Evolutionary conservation across 495 filamentous ascomycete genomes (phyloP).

Genomic region (Annulohypoxylon bovei): DNA sequence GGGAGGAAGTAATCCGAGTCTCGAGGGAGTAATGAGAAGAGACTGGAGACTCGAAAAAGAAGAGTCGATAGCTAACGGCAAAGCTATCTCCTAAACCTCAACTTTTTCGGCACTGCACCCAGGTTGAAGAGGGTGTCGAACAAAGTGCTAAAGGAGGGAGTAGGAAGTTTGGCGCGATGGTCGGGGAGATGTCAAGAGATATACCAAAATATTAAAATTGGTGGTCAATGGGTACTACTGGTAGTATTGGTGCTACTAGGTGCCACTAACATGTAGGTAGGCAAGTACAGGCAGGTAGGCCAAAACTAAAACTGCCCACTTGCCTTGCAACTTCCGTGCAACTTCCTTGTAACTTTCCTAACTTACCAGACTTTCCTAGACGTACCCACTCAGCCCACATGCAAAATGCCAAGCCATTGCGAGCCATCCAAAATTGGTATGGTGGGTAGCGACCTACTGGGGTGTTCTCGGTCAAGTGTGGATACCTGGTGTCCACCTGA

Average conservation of each 20-base stretch:
- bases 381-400: conserved; percentile 32
- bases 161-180: conserved; percentile 30
- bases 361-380: neutral
- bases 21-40: neutral
- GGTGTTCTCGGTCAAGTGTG: conserved; percentile 44
- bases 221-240: conserved; percentile 33
- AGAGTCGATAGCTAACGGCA: conserved; percentile 4
- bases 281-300: neutral
- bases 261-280: neutral
- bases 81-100: conserved; percentile 28
- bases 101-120: conserved; percentile 37
- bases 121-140: conserved; percentile 30
- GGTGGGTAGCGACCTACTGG: conserved; percentile 42
- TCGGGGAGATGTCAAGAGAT: conserved; percentile 31
- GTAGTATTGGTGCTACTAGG: conserved; percentile 21
- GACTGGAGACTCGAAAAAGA: neutral
- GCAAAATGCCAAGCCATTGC: conserved; percentile 41
- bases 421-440: conserved; percentile 34
- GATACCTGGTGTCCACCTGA: conserved; percentile 41
- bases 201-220: conserved; percentile 44
- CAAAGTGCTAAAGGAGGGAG: conserved; percentile 30
- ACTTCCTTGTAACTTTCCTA: neutral
- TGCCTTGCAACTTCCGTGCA: neutral
- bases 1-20: conserved; percentile 6
- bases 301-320: neutral